Conservation (phyloP, 495 filamentous ascomycete genomes). For the Xanthoparmelia taractica region DNA sequence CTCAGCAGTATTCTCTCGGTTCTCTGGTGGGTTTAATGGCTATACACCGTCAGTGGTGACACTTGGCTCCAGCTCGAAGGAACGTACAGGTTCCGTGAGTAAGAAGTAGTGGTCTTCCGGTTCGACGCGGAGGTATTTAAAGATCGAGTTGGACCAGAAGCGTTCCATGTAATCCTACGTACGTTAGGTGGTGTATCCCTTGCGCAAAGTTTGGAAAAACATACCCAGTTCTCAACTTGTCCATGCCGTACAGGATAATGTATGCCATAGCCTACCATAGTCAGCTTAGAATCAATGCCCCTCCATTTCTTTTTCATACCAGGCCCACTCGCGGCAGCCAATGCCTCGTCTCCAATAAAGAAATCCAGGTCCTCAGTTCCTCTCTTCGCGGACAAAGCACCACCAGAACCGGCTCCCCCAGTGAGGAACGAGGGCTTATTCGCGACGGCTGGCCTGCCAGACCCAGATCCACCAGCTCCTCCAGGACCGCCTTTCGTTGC, state of each 20-base stretch:
- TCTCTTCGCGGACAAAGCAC: conserved; percentile 82
- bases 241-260: conserved; percentile 97
- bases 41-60: conserved; percentile 31
- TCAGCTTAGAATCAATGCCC: conserved; percentile 11
- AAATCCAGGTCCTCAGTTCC: conserved; percentile 97
- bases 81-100: conserved; percentile 84
- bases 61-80: neutral
- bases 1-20: conserved; percentile 97
- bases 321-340: conserved; percentile 73
- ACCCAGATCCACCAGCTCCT: conserved; percentile 65
- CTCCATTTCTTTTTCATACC: conserved; percentile 41
- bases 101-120: conserved; percentile 98
- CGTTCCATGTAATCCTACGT: conserved; percentile 90
- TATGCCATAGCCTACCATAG: conserved; percentile 68
- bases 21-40: conserved; percentile 96
- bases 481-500: conserved; percentile 77
- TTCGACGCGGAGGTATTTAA: conserved; percentile 96
- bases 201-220: conserved; percentile 11
- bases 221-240: conserved; percentile 95
- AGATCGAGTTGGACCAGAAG: conserved; percentile 99
- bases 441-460: conserved; percentile 78
- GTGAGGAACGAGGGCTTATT: conserved; percentile 93
- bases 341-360: conserved; percentile 96
- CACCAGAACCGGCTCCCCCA: conserved; percentile 72
- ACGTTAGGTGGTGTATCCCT: conserved; percentile 25